Evolutionary conservation across 495 filamentous ascomycete genomes (phyloP), one percentile per base, ranked within the genome.

Genomic region (Penicillium ochrochloron): DNA sequence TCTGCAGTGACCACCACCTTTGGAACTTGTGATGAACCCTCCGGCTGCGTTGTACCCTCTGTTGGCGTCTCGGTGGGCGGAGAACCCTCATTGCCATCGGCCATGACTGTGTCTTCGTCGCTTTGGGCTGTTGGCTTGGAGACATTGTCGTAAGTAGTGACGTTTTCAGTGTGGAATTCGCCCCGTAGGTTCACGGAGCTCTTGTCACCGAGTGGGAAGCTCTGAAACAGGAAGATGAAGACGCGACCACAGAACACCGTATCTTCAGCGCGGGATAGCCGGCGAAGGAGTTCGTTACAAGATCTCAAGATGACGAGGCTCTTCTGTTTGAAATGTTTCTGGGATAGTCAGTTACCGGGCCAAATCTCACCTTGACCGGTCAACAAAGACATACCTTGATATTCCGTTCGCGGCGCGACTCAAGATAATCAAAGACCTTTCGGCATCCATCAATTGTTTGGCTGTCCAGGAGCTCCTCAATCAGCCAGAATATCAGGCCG

Each of bases 221-320:
- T 96, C 75, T 98, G 95, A 75, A 97, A 98, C 61, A 98, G 86
- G 71, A 97, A 99, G 66, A 99, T 96, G 72, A 97, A 97, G 23
- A 99, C 94, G 50, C 94, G 85, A 39, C 95, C 95, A 73, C 94
- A 97, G 75, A 99, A 99, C 3, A 96, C 94, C 0, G 96, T 92
- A 77, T 99, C 96, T 70, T 97, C 93, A 5, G 95, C 93, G 52
- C 96, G 84, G 3, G 95, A 98, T 5, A 99, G 82, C 59, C 95
- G 84, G 53, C 95, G 88, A 10, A 98, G 85, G 3, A 99, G 84
- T 76, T 98, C 96, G 76, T 98, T 99, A 80, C 96, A 98, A 23
- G 91, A 89, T 68, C 95, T 84, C 4, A 99, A 81, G 65, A 97
- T 93, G 59, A 97, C 85, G 50, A 97, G 78, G 61, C 89, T 89